Evolutionary conservation across 2,329 filamentous ascomycete genomes (phyloP), one percentile per base, ranked within the genome.

Genomic region (Colletotrichum lindemuthianum): DNA sequence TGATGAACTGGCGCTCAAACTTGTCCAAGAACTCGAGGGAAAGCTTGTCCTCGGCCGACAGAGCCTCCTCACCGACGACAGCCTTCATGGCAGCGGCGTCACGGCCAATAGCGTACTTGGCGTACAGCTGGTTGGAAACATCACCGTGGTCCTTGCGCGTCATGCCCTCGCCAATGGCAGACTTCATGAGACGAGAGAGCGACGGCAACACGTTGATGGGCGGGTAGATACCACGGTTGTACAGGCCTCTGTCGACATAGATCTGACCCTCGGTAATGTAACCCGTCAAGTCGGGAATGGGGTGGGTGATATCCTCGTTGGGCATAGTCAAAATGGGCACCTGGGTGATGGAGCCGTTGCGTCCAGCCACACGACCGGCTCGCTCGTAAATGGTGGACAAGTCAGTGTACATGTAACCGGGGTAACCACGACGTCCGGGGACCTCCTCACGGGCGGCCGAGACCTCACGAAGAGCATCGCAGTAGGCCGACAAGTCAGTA

Each of bases 321-420:
- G 96, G 96, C 96, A 99, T 99, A 71, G 96, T 97, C 81, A 99
- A 80, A 77, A 99, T 99, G 66, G 96, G 96, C 74, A 99, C 97
- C 82, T 99, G 96, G 16, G 96, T 99, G 74, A 99, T 99, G 73
- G 96, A 99, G 66, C 96, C 96, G 75, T 98, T 97, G 72, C 96
- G 92, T 72, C 96, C 96, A 75, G 93, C 86, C 54, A 99, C 96
- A 91, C 96, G 96, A 75, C 96, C 96, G 72, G 96, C 96, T 83
- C 96, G 94, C 83, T 99, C 96, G 86, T 99, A 99, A 74, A 99
- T 97, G 76, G 96, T 99, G 65, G 96, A 97, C 89, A 99, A 92
- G 88, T 99, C 96, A 72, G 96, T 99, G 86, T 99, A 99, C 96
- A 99, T 99, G 87, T 99, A 99, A 92, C 96, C 96, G 58, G 96